phyloP scores from a whole-genome alignment of 2,329 filamentous ascomycete genomes.

The Colletotrichum plurivorum region DNA sequence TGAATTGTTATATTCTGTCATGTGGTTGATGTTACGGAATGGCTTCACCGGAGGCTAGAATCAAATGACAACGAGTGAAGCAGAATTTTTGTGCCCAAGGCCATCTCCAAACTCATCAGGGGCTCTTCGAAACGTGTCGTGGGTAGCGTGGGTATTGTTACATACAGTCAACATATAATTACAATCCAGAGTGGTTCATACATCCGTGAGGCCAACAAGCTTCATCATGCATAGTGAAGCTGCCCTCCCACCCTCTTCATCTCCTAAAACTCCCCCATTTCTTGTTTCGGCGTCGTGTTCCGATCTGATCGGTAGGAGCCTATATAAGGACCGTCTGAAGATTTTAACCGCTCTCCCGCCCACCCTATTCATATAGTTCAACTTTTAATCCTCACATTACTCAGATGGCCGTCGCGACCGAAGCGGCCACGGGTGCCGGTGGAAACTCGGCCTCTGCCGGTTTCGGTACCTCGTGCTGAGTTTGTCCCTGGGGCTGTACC shows the following conservation, averaged over 20 bases:
- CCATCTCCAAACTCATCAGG: conserved; percentile 4
- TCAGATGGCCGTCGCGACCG: conserved; percentile 27
- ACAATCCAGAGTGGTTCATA: conserved; percentile 18
- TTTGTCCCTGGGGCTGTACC: conserved; percentile 13
- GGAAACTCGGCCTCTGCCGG: conserved; percentile 15
- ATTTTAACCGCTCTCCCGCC: background rate
- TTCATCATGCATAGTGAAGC: background rate
- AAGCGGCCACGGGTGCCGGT: conserved; percentile 9
- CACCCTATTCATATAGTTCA: conserved; percentile 19
- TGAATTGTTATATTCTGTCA: conserved; percentile 2
- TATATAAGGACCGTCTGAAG: conserved; percentile 17
- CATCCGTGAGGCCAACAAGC: conserved; percentile 3
- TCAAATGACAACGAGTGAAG: background rate
- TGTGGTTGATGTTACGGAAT: background rate
- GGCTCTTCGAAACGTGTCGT: background rate
- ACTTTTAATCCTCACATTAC: conserved; percentile 5
- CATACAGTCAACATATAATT: conserved; percentile 20
- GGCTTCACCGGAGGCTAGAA: background rate
- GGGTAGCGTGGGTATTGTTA: conserved; percentile 21
- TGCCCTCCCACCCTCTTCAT: background rate
- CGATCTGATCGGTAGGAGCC: conserved; percentile 34
- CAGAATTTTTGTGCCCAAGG: conserved; percentile 4
- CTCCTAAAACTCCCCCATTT: conserved; percentile 5
- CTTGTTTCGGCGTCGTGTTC: conserved; percentile 29
- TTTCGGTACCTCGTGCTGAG: conserved; percentile 21